A percentile compares a stretch with the other conserved stretches of the same genome.
These are phyloP conservation scores for Biscogniauxia mediterranea DNA, from an alignment of 2,329 filamentous ascomycete species.

Conservation along the genomic window DNA sequence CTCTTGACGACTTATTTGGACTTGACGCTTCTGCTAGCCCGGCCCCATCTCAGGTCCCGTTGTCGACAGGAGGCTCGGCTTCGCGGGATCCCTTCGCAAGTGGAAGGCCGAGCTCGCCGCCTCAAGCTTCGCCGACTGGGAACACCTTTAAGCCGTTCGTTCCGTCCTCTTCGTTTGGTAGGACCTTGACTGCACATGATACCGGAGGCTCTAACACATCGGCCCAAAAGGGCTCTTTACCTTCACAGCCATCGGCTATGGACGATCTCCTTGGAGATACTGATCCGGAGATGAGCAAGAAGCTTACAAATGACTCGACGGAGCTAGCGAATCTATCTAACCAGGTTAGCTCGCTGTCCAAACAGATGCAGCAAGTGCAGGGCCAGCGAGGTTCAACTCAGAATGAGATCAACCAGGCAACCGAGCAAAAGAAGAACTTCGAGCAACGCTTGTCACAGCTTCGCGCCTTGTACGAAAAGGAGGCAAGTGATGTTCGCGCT, in stretches of 20 bases:
- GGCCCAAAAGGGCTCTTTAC: conserved; percentile 37
- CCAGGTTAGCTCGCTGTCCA: conserved; percentile 86
- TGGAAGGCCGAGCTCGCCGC: conserved; percentile 54
- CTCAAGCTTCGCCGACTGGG: conserved; percentile 46
- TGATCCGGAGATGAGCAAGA: conserved; percentile 85
- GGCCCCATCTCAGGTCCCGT: conserved; percentile 57
- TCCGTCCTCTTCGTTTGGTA: conserved; percentile 89
- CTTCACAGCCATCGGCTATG: conserved; percentile 45
- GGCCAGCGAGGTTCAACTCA: conserved; percentile 76
- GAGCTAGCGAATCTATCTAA: conserved; percentile 96
- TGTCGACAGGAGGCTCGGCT: conserved; percentile 73
- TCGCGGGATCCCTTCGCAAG: conserved; percentile 62
- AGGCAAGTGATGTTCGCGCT: conserved; percentile 80
- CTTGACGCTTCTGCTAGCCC: conserved; percentile 67
- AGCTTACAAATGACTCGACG: conserved; percentile 81
- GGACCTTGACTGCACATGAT: conserved; percentile 71
- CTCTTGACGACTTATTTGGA: conserved; percentile 90
- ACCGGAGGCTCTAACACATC: conserved; percentile 63
- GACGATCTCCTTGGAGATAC: conserved; percentile 91
- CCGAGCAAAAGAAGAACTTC: conserved; percentile 87
- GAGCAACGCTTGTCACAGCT: conserved; percentile 86
- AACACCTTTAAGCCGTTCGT: conserved; percentile 83
- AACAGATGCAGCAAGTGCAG: conserved; percentile 92
- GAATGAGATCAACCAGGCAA: conserved; percentile 77
- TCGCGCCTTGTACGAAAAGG: conserved; percentile 85